Base-by-base conservation (phyloP, 306 rosid genomes). In the Abrus precatorius region DNA sequence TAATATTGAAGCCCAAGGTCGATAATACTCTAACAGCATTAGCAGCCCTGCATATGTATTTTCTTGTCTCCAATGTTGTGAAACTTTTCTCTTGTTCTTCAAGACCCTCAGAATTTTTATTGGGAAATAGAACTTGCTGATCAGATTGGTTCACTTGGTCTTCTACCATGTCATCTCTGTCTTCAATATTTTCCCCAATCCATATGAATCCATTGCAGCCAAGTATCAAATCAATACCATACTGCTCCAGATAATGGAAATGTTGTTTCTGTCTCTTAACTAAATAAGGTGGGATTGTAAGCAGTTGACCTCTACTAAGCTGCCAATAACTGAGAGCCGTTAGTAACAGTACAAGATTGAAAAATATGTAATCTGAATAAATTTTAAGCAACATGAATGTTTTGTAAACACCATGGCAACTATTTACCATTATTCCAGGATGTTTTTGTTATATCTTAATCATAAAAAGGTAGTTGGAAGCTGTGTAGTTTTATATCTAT, bases 181-280 rank as follows among this genome's bases (percentile, higher is more conserved):
- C 84, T 66, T 90, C 92, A 56, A 85, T 80, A 61, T 91, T 94
- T 85, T 93, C 97, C 53, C 99, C 99, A 53, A 93, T 85, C 97
- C 99, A 93, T 82, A 93, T 84, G 78, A 88, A 93, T 29, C 97
- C 99, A 78, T 93, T 93, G 69, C 98, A 91, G 66, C 99, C 99
- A 33, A 95, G 86, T 69, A 93, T 88, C 80, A 91, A 81, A 82
- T 95, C 98, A 67, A 88, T 74, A 36, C 97, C 96, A 47, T 86
- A 88, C 81, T 90, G 83, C 60, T 90, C 96, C 53, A 93, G 79
- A 86, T 90, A 85, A 84, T 95, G 98, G 77, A 93, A 93, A 87
- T 95, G 98, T 53, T 89, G 99, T 59, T 95, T 93, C 40, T 93
- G 92, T 84, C 94, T 91, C 95, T 93, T 95, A 78, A 91, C 93